Evolutionary conservation across 2,329 filamentous ascomycete genomes (phyloP).

Genomic region (Fusarium odoratissimum): DNA sequence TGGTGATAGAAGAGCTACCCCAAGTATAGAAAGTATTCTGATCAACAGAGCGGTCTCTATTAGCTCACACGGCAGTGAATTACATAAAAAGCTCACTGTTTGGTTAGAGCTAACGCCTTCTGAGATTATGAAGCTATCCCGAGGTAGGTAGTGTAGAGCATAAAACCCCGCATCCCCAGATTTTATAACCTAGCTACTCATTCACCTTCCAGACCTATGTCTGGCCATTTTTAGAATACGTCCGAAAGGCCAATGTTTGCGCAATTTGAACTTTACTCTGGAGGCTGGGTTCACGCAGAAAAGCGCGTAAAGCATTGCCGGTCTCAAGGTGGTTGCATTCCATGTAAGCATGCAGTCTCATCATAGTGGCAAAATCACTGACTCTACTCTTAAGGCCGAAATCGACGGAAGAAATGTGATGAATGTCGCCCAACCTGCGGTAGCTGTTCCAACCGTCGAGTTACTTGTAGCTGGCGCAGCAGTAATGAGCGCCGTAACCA

Average conservation of each 20-base stretch:
- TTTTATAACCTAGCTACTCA: background rate
- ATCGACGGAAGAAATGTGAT: background rate
- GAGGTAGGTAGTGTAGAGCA: too few relatives aligned
- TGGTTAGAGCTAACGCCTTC: too few relatives aligned
- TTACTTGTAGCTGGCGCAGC: background rate
- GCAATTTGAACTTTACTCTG: background rate
- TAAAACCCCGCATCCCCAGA: background rate
- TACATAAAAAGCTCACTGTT: too few relatives aligned
- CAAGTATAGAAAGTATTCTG: too few relatives aligned
- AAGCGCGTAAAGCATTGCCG: background rate
- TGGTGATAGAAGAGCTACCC: too few relatives aligned
- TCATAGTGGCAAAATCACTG: background rate
- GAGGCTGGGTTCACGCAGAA: background rate
- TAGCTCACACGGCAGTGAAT: too few relatives aligned
- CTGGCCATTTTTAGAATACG: too few relatives aligned
- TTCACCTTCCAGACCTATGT: background rate
- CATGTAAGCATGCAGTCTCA: background rate
- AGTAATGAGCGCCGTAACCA: accelerated
- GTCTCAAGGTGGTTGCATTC: background rate
- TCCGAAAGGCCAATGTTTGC: background rate
- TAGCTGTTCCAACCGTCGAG: background rate
- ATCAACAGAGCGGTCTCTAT: too few relatives aligned
- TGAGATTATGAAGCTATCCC: too few relatives aligned
- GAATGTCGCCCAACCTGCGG: background rate
- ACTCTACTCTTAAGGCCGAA: background rate